Evolutionary conservation across 352 stramenopile species (phyloP).

Genomic region (Phytopythium vexans): DNA sequence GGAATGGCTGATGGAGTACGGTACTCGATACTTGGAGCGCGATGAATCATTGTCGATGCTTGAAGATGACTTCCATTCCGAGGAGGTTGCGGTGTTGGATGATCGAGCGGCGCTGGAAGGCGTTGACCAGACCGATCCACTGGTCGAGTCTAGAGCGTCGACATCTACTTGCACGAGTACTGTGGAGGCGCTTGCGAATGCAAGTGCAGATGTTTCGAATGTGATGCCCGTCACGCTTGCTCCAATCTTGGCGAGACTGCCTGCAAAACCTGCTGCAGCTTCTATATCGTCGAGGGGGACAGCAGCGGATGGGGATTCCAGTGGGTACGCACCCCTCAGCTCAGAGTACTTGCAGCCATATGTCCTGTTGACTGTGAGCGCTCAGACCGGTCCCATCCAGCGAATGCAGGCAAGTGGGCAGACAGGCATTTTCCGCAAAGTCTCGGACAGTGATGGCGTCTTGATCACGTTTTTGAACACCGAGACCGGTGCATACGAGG

Average conservation of each 20-base stretch:
- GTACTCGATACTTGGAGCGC: slow-evolving; percentile 52
- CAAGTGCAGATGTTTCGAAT: slow-evolving; percentile 39
- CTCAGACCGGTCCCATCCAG: slow-evolving; percentile 62
- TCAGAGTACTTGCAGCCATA: slow-evolving; percentile 68
- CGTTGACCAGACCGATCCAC: slow-evolving; percentile 64
- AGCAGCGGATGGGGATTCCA: slow-evolving; percentile 17
- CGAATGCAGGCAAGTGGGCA: slow-evolving; percentile 58
- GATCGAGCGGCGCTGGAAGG: slow-evolving; percentile 75
- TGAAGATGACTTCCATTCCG: slow-evolving; percentile 42
- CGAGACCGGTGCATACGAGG: slow-evolving; percentile 82
- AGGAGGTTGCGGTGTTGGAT: slow-evolving; percentile 41
- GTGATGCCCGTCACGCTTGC: slow-evolving; percentile 78
- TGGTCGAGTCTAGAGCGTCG: slow-evolving; percentile 24
- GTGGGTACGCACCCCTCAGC: slow-evolving; percentile 64
- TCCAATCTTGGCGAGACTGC: slow-evolving; percentile 58
- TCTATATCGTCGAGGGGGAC: slow-evolving; percentile 5
- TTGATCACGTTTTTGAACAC: slow-evolving; percentile 84
- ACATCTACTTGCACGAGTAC: slow-evolving; percentile 2
- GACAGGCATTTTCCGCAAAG: slow-evolving; percentile 66
- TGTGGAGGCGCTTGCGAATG: not conserved
- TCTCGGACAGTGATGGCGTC: slow-evolving; percentile 55
- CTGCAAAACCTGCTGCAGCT: slow-evolving; percentile 16
- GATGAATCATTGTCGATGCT: slow-evolving; percentile 44
- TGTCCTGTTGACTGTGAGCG: slow-evolving; percentile 78
- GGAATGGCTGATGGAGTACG: slow-evolving; percentile 88